These are phyloP conservation scores for Tylopilus vinaceipallidus DNA, from an alignment of 768 basidiomycete genomes.

Conservation along the genomic window DNA sequence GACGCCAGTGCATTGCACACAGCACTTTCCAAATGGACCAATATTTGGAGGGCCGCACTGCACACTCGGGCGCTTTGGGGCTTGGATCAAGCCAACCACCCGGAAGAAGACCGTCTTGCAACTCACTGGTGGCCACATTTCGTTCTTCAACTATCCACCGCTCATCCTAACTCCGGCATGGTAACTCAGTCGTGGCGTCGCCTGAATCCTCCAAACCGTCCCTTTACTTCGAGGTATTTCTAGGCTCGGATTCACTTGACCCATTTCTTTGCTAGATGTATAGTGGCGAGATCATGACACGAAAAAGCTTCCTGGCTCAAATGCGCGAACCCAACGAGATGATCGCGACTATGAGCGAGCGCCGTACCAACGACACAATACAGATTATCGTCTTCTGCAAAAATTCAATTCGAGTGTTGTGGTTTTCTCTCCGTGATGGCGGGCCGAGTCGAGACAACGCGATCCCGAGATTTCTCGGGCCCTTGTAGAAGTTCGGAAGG, in stretches of 20 bases:
- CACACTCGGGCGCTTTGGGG: slow-evolving; percentile 19
- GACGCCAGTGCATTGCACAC: slow-evolving; percentile 17
- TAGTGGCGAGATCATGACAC: slow-evolving; percentile 23
- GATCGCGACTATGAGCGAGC: slow-evolving; percentile 18
- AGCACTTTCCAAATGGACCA: slow-evolving; percentile 27
- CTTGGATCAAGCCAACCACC: slow-evolving; percentile 28
- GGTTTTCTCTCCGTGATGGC: slow-evolving; percentile 31
- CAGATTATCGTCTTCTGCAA: slow-evolving; percentile 27
- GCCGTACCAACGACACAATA: slow-evolving; percentile 23
- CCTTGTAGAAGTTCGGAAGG: slow-evolving; percentile 19
- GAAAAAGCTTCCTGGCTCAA: slow-evolving; percentile 14
- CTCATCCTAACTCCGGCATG: slow-evolving; percentile 13
- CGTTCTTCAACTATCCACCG: background rate
- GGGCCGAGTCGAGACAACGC: slow-evolving; percentile 19
- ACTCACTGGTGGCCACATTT: slow-evolving; percentile 19
- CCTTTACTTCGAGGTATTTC: slow-evolving; percentile 21
- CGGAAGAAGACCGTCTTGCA: slow-evolving; percentile 24
- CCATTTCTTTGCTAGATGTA: slow-evolving; percentile 17
- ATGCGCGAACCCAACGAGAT: slow-evolving; percentile 21
- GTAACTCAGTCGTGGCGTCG: slow-evolving; percentile 23
- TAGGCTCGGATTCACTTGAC: background rate
- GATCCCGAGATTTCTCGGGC: slow-evolving; percentile 17
- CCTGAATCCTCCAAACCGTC: slow-evolving; percentile 12
- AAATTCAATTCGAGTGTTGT: slow-evolving; percentile 24
- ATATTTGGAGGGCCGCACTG: slow-evolving; percentile 22